Percentiles rank a stretch among this genome's conserved stretches.
Conservation (phyloP, 495 filamentous ascomycete genomes). For the Xylaria curta region DNA sequence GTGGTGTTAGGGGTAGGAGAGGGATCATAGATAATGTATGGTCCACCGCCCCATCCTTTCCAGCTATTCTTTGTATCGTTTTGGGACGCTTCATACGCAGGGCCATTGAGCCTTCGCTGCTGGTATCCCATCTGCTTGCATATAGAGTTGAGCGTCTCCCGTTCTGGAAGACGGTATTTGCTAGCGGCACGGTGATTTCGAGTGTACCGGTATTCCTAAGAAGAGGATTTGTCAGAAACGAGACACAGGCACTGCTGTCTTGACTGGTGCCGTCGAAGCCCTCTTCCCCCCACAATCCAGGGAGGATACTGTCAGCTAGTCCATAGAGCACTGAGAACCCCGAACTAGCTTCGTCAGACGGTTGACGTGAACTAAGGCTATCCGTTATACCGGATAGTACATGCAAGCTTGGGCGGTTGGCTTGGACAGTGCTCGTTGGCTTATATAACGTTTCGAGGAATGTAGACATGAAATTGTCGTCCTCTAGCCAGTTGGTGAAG, state of each 20-base stretch:
- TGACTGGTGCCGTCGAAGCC: conserved; percentile 18
- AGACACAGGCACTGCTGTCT: conserved; percentile 30
- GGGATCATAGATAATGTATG: conserved; percentile 47
- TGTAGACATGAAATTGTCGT: conserved; percentile 42
- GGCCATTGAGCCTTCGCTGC: conserved; percentile 21
- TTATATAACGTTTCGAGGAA: conserved; percentile 36
- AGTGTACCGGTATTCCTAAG: conserved; percentile 31
- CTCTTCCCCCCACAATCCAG: conserved; percentile 38
- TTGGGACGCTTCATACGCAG: conserved; percentile 33
- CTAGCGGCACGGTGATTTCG: conserved; percentile 64
- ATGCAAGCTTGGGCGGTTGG: conserved; percentile 24
- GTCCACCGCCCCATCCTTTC: conserved; percentile 11
- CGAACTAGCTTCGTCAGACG: conserved; percentile 32
- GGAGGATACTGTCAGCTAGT: conserved; percentile 36
- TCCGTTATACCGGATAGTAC: conserved; percentile 48
- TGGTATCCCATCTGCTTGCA: conserved; percentile 60
- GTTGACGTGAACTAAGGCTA: conserved; percentile 35
- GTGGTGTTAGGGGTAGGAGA: conserved; percentile 68
- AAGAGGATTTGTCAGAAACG: conserved; percentile 35
- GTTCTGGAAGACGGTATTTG: conserved; percentile 79
- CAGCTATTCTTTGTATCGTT: conserved; percentile 38
- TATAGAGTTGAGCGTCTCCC: conserved; percentile 68
- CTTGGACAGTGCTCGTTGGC: background rate
- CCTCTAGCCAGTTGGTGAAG: conserved; percentile 47
- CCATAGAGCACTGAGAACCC: conserved; percentile 53